These are phyloP conservation scores for Leishmania braziliensis DNA, from an alignment of 208 protist genomes.

Conservation along the genomic window DNA sequence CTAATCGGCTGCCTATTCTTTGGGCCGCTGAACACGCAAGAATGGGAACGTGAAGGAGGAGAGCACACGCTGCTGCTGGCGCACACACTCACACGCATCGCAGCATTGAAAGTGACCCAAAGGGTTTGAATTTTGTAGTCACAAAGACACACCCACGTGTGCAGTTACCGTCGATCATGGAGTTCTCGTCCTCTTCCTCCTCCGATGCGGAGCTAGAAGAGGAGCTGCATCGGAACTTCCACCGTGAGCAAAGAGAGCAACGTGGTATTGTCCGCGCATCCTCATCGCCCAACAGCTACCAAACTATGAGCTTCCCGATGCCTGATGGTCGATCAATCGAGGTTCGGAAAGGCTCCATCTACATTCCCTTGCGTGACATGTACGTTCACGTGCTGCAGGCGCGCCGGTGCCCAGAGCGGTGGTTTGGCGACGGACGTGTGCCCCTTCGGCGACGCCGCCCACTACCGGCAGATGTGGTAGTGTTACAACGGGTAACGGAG, in stretches of 20 bases:
- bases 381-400: slow-evolving; percentile 64
- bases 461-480: slow-evolving; percentile 37
- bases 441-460: slow-evolving; percentile 30
- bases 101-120: not conserved
- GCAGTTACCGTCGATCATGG: slow-evolving; percentile 17
- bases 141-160: not conserved
- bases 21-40: not conserved
- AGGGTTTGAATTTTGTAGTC: not conserved
- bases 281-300: slow-evolving; percentile 11
- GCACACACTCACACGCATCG: not conserved
- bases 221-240: slow-evolving; percentile 44
- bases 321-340: slow-evolving; percentile 37
- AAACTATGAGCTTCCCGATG: slow-evolving; percentile 23
- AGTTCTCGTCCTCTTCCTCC: slow-evolving; percentile 69
- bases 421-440: slow-evolving; percentile 63
- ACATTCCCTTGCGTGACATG: slow-evolving; percentile 51
- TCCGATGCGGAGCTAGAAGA: slow-evolving; percentile 62
- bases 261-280: slow-evolving; percentile 35
- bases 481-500: slow-evolving; percentile 35
- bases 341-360: slow-evolving; percentile 54
- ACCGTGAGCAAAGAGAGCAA: slow-evolving; percentile 24
- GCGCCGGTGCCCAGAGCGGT: slow-evolving; percentile 40
- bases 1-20: not conserved
- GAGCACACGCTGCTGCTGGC: not conserved
- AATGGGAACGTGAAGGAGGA: not conserved